Evolutionary conservation across 2,329 filamentous ascomycete genomes (phyloP).

Genomic region (Diaporthe citriasiana): DNA sequence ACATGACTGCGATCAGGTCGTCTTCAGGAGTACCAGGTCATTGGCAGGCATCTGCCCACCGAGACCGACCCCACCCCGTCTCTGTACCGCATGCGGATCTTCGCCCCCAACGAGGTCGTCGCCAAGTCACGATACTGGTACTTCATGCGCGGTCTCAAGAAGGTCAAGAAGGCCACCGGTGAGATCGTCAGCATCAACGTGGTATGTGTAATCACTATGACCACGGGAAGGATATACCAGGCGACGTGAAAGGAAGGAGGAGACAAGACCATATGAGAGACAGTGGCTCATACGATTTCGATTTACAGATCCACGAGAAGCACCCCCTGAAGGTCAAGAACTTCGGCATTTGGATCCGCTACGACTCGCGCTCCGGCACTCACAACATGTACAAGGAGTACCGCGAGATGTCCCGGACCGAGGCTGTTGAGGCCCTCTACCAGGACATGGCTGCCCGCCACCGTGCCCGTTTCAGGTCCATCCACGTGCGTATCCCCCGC

Average conservation of each 20-base stretch:
- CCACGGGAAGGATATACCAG: slow-evolving; percentile 27
- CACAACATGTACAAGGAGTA: slow-evolving; percentile 99
- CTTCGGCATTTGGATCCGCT: slow-evolving; percentile 99
- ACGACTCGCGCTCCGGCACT: slow-evolving; percentile 99
- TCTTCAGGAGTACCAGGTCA: slow-evolving; percentile 99
- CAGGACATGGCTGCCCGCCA: slow-evolving; percentile 99
- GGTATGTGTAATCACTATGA: slow-evolving; percentile 69
- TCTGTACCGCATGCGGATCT: slow-evolving; percentile 99
- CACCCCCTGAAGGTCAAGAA: slow-evolving; percentile 99
- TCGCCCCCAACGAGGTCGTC: slow-evolving; percentile 96
- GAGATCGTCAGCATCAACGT: slow-evolving; percentile 98
- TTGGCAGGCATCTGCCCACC: slow-evolving; percentile 98
- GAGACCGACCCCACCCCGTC: slow-evolving; percentile 97
- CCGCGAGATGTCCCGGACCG: slow-evolving; percentile 97
- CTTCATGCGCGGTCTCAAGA: slow-evolving; percentile 98
- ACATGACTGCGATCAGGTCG: slow-evolving; percentile 75
- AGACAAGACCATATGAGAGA: not conserved
- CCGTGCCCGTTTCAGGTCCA: slow-evolving; percentile 96
- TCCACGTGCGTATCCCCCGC: slow-evolving; percentile 84
- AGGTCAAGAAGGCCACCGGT: slow-evolving; percentile 99
- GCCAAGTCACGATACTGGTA: slow-evolving; percentile 99
- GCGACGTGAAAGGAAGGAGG: slow-evolving; percentile 22
- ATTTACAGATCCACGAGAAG: slow-evolving; percentile 92
- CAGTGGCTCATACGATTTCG: slow-evolving; percentile 41
- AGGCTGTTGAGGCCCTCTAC: slow-evolving; percentile 97